phyloP scores from a whole-genome alignment of 2,329 filamentous ascomycete species.

The Epichloe brachyelytri region DNA sequence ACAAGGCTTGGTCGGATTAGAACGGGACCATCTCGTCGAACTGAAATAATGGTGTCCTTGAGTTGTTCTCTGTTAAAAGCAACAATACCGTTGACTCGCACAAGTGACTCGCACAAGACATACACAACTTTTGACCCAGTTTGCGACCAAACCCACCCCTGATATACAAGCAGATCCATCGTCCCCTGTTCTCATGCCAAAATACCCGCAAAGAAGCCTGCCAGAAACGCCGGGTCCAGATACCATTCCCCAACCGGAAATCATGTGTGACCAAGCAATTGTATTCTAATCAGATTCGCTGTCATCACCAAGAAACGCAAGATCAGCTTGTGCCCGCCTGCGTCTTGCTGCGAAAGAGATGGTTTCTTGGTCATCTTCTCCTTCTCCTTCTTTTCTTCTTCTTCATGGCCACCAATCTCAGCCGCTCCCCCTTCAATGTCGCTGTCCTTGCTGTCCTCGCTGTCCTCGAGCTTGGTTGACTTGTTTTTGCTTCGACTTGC shows the following conservation, averaged over 20 bases:
- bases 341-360: conserved; percentile 30
- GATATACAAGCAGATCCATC: neutral
- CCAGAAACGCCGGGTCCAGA: neutral
- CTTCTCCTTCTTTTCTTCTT: conserved; percentile 14
- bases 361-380: conserved; percentile 17
- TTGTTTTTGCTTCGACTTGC: conserved; percentile 27
- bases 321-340: conserved; percentile 35
- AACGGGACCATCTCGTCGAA: neutral
- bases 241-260: neutral
- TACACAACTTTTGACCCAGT: neutral
- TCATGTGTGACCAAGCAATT: neutral
- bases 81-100: too few relatives aligned
- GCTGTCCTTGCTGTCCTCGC: conserved; percentile 19
- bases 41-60: neutral
- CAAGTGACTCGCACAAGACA: neutral
- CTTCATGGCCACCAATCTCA: conserved; percentile 9
- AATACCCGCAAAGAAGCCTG: neutral
- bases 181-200: neutral
- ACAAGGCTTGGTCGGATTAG: conserved; percentile 68
- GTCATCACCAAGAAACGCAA: conserved; percentile 57
- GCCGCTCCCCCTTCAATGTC: conserved; percentile 9
- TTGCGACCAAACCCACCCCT: neutral
- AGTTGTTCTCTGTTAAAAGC: neutral
- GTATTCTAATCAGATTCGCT: conserved; percentile 44
- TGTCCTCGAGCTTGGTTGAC: conserved; percentile 18